Percentiles rank a stretch among this genome's conserved stretches.
phyloP scores from a whole-genome alignment of 225 moss, liverwort and hornwort genomes.

The Bryoerythrophyllum caledonicum region DNA sequence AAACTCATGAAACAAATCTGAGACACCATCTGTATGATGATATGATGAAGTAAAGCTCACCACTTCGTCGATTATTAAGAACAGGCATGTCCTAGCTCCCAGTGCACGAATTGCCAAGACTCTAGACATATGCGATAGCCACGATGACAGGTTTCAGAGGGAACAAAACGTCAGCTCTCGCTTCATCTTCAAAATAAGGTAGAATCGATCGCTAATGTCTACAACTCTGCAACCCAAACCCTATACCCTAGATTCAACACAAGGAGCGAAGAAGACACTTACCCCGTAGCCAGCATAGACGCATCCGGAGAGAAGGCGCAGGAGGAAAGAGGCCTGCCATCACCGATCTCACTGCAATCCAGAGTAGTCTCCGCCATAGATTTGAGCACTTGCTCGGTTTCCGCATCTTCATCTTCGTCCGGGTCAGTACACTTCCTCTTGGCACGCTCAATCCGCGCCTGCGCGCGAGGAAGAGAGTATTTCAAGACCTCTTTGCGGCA shows the following conservation, averaged over 20 bases:
- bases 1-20: neutral
- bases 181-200: neutral
- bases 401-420: constrained; percentile 81
- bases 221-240: neutral
- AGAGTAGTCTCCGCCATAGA: constrained; percentile 64
- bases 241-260: constrained; percentile 6
- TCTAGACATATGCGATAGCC: neutral
- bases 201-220: neutral
- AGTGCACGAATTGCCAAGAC: neutral
- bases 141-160: neutral
- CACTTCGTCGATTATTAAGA: neutral
- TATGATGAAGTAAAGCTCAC: neutral
- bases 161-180: neutral
- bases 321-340: constrained; percentile 86
- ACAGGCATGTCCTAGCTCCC: neutral
- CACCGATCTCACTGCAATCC: constrained; percentile 95
- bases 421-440: constrained; percentile 68
- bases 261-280: constrained; percentile 17
- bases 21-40: neutral
- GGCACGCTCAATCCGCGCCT: constrained; percentile 49
- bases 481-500: constrained; percentile 58
- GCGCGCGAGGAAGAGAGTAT: constrained; percentile 69
- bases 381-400: constrained; percentile 65
- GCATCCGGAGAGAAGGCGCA: constrained; percentile 83
- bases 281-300: constrained; percentile 81